Percentiles rank a stretch among this genome's conserved stretches.
Conservation (phyloP, 129 eudicot genomes). For the Arctium minus region DNA sequence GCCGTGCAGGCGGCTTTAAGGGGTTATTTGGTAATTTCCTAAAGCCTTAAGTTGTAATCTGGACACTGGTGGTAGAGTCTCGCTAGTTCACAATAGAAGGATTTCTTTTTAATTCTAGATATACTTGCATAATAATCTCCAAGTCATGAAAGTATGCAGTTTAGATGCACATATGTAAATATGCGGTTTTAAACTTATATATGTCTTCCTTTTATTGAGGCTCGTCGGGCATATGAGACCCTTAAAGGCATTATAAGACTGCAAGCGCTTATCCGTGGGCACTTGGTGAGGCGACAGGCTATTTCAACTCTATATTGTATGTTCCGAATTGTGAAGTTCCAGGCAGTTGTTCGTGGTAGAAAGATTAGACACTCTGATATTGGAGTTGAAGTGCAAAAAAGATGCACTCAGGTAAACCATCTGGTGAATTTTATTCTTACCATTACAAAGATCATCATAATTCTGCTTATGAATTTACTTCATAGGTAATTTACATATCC, state of each 20-base stretch:
- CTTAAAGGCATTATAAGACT: constrained; percentile 47
- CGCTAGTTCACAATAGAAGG: background rate
- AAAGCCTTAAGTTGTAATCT: background rate
- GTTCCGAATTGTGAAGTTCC: constrained; percentile 49
- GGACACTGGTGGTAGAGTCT: background rate
- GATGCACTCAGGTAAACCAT: constrained; percentile 8
- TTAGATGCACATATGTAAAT: background rate
- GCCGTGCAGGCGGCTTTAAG: constrained; percentile 51
- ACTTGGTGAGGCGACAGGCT: constrained; percentile 67
- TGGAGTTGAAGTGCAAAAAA: constrained; percentile 30
- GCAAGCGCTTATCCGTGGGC: constrained; percentile 66
- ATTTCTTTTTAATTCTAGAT: background rate
- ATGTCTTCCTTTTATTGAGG: constrained; percentile 29
- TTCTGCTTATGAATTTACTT: background rate
- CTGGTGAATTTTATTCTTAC: constrained; percentile 14
- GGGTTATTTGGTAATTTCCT: constrained; percentile 45
- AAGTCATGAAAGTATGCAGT: background rate
- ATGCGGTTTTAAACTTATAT: background rate
- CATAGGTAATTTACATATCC: no score
- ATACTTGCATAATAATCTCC: background rate
- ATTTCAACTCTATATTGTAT: constrained; percentile 47
- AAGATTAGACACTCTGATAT: constrained; percentile 32
- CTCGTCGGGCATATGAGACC: constrained; percentile 45
- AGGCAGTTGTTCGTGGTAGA: constrained; percentile 57
- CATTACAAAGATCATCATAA: background rate